Evolutionary conservation across 345 rosid species (phyloP), one percentile per base, ranked within the genome.

Genomic region (Camelina neglecta): DNA sequence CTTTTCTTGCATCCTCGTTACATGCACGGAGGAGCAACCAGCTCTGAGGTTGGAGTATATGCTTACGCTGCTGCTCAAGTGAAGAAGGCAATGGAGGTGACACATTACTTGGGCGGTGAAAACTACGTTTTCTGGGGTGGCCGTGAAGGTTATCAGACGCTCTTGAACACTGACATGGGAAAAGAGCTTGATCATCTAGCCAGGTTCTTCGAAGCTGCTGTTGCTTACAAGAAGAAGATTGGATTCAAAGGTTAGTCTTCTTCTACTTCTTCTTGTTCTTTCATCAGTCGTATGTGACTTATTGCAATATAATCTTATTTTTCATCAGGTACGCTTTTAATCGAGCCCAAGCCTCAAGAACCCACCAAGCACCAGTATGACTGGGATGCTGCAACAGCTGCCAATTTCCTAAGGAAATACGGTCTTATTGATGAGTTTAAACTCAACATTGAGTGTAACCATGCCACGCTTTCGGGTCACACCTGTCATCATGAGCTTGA

Each of bases 291-390:
- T 24, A 11, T 21, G 20, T 50, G 35, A 45, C 8, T 15, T 26
- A 12, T 35, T 31, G 38, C 23, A 20, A 42, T 31, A 0, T 31
- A 42, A 60, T 41, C 23, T 63, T 41, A 2, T 35, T 42, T 42
- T 71, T 72, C 21, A 39, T n/a, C 86, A 92, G 93, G 99, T 55
- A 89, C 91, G 4, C 83, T 95, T 62, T 80, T 95, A 65, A 89
- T 95, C 79, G 94, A 95, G 83, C 99, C 99, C 24, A 95, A 95
- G 84, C 99, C 99, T 71, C 99, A 95, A 84, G 99, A 95, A 83
- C 97, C 99, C 11, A 92, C 92, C 51, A 92, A 90, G 68, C 96
- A 95, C 81, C 98, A 92, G 90, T 95, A 93, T 67, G 96, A 95
- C 59, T 95, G 99, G 99, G 99, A 95, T 86, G 99, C 93, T 65